These are phyloP conservation scores for Cercophora samala DNA, from an alignment of 495 filamentous ascomycete genomes.

Conservation along the genomic window DNA sequence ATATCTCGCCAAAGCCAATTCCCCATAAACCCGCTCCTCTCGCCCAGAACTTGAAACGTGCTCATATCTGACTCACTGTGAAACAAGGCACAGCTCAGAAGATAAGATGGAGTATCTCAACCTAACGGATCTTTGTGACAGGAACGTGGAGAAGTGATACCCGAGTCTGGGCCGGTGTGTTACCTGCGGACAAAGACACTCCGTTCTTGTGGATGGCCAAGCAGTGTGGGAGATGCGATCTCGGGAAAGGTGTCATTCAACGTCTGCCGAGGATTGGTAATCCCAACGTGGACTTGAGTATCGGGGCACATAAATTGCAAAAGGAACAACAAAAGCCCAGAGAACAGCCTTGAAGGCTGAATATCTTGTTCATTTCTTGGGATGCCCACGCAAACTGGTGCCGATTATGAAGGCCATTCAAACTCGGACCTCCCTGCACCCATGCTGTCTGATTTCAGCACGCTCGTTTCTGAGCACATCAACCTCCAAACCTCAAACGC, in stretches of 20 bases:
- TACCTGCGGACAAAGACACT: constrained; percentile 15
- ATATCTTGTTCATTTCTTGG: not conserved
- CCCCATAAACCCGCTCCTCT: not conserved
- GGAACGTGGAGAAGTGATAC: not conserved
- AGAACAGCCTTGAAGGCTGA: not conserved
- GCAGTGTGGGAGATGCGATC: not conserved
- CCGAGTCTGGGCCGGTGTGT: not conserved
- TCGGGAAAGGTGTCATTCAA: too few relatives aligned
- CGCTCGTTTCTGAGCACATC: not conserved
- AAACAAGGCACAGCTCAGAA: constrained; percentile 2
- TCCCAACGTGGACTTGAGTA: too few relatives aligned
- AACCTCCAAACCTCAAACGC: constrained; percentile 4
- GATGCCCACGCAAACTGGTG: not conserved
- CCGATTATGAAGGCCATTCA: not conserved
- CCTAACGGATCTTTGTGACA: not conserved
- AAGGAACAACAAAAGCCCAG: not conserved
- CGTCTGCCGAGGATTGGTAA: too few relatives aligned
- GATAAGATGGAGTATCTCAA: not conserved
- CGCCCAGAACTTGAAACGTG: constrained; percentile 20
- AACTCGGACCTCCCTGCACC: not conserved
- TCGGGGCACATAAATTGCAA: too few relatives aligned
- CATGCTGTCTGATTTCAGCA: not conserved
- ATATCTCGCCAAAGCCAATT: not conserved
- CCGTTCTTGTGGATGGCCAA: not conserved
- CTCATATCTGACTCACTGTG: constrained; percentile 18